A percentile compares a stretch with the other conserved stretches of the same genome.
Evolutionary conservation across 139 green algal genomes (phyloP).

Genomic region (Eudorina sp.): DNA sequence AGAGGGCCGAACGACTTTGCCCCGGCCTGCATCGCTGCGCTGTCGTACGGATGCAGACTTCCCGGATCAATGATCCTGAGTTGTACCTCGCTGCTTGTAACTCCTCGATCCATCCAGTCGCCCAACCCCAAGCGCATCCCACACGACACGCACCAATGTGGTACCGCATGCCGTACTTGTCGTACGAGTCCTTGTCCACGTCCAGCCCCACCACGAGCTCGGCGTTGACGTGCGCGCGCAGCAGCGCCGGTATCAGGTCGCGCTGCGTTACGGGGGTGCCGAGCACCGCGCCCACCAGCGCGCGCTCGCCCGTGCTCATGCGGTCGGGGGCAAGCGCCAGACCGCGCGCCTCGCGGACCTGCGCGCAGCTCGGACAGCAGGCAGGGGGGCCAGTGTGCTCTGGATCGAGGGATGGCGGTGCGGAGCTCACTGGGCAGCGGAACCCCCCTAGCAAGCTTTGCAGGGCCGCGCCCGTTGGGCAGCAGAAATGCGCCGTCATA

Average conservation of each 20-base stretch:
- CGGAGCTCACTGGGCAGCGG: background rate
- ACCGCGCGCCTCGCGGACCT: conserved; percentile 26
- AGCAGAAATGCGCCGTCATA: background rate
- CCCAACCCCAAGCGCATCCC: too few relatives aligned
- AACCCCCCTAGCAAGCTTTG: background rate
- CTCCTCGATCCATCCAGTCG: too few relatives aligned
- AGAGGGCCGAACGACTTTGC: too few relatives aligned
- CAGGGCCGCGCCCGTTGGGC: background rate
- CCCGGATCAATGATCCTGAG: too few relatives aligned
- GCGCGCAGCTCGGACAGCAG: too few relatives aligned
- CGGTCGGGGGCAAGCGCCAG: conserved; percentile 44
- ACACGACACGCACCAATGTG: conserved; percentile 46
- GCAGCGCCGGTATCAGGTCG: conserved; percentile 80
- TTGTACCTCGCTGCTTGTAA: too few relatives aligned
- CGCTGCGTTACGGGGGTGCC: conserved; percentile 60
- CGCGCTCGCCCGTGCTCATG: conserved; percentile 67
- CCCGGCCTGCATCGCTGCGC: too few relatives aligned
- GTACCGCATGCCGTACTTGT: conserved; percentile 80
- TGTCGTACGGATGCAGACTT: too few relatives aligned
- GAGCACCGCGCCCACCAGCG: conserved; percentile 81
- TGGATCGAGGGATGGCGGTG: too few relatives aligned
- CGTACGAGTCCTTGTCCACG: conserved; percentile 80
- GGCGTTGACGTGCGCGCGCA: conserved; percentile 78
- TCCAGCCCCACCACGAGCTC: conserved; percentile 89
- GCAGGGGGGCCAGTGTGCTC: too few relatives aligned